Percentiles rank a stretch among this genome's conserved stretches.
Conservation (phyloP, 2,329 filamentous ascomycete genomes). For the Nothopassalora personata region DNA sequence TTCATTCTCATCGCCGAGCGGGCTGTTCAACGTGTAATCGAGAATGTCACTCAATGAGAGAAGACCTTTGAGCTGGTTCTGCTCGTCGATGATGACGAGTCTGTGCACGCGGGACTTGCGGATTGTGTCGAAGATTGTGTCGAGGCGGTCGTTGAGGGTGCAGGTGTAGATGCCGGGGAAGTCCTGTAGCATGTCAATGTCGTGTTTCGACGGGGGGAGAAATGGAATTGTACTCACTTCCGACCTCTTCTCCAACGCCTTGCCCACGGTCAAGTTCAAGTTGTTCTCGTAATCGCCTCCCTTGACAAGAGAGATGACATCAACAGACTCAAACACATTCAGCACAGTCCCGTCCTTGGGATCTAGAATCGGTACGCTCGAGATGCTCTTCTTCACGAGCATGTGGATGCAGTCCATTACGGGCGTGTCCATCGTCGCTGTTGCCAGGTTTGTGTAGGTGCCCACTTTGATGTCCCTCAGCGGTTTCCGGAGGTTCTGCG, state of each 20-base stretch:
- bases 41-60: constrained; percentile 94
- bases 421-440: constrained; percentile 79
- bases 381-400: constrained; percentile 90
- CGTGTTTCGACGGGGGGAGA: background rate
- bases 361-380: constrained; percentile 88
- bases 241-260: constrained; percentile 78
- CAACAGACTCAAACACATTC: constrained; percentile 96
- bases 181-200: constrained; percentile 49
- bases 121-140: constrained; percentile 95
- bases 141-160: constrained; percentile 81
- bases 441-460: constrained; percentile 74
- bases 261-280: constrained; percentile 76
- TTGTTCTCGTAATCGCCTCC: constrained; percentile 82
- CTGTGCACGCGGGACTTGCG: constrained; percentile 91
- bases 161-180: constrained; percentile 97
- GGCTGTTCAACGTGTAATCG: constrained; percentile 69
- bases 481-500: constrained; percentile 80
- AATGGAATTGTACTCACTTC: constrained; percentile 50
- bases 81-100: constrained; percentile 86
- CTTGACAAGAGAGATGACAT: constrained; percentile 94
- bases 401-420: constrained; percentile 93
- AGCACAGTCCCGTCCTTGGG: constrained; percentile 65
- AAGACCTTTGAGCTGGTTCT: constrained; percentile 77
- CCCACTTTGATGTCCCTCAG: constrained; percentile 79
- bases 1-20: constrained; percentile 27